Base-by-base conservation (phyloP, 2,329 filamentous ascomycete species). In the Bipolaris gigantea region DNA sequence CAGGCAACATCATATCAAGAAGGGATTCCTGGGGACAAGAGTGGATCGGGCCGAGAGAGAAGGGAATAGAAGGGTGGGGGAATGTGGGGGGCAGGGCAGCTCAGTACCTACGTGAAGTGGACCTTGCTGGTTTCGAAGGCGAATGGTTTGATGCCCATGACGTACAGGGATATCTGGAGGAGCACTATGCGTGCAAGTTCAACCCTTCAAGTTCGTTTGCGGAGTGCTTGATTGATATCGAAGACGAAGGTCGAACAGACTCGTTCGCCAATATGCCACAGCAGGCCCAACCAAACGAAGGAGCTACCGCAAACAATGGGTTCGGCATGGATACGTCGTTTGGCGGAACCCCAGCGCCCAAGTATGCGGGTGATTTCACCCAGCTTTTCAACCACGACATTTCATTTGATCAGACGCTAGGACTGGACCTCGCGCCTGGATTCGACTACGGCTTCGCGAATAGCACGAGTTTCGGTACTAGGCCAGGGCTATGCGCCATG, bases 101-200 rank as follows among this genome's bases (percentile, higher is more conserved):
- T 23, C 66, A 68, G 53, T 64, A 60, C 40, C 48, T 63, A 6
- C 42, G 50, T 7, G 64, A 67, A 16, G 77, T 88, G 60, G 80
- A 79, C 35, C 71, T 86, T 7, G 80, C 82, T 1, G 88, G 85
- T 0, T 89, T 87, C 56, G 83, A 88, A 55, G 89, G 89, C 4
- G 84, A 89, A 46, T 94, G 90, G 79, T 89, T 89, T 62, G 89
- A 94, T 66, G 77, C 85, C 0, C 82, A 89, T 55, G 90, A 94
- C 69, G 86, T 92, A 0, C 88, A 94, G 71, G 80, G 83, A 11
- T 94, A 92, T 67, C 76, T 95, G 2, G 81, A 81, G 36, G 62
- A 71, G 5, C 79, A 83, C 45, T 81, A 83, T 27, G 86, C 86
- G 5, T 82, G 91, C 27, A 70, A 77, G 41, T 85, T 92, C 47